These are phyloP conservation scores for Arabidopsis hybrid DNA, from an alignment of 441 rosid species.

Conservation along the genomic window DNA sequence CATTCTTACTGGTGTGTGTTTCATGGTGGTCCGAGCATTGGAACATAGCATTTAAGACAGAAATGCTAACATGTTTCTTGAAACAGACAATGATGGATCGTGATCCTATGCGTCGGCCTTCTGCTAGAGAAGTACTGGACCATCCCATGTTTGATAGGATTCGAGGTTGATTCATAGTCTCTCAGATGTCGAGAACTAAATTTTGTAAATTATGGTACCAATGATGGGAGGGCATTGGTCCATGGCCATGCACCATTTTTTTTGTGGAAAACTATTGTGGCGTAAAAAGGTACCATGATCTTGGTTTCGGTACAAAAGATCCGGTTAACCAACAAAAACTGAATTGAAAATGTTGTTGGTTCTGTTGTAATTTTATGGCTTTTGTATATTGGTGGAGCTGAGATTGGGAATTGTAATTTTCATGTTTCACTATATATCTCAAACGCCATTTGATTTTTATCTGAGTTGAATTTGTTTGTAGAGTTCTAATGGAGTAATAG, in stretches of 20 bases:
- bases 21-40: constrained; percentile 10
- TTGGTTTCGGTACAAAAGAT: background rate
- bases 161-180: constrained; percentile 35
- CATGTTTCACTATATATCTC: background rate
- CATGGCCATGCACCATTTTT: background rate
- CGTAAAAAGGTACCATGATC: constrained; percentile 13
- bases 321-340: background rate
- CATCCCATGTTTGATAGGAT: constrained; percentile 70
- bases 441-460: background rate
- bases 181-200: constrained; percentile 19
- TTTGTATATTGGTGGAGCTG: constrained; percentile 7
- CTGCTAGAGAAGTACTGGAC: constrained; percentile 65
- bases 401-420: background rate
- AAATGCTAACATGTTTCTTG: constrained; percentile 37
- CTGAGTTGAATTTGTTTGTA: background rate
- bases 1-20: background rate
- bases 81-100: constrained; percentile 81
- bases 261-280: constrained; percentile 7
- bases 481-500: background rate
- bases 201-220: constrained; percentile 41
- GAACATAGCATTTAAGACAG: background rate
- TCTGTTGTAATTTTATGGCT: constrained; percentile 2
- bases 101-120: constrained; percentile 77
- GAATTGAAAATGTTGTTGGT: background rate
- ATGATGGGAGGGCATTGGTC: constrained; percentile 10